These are phyloP conservation scores for Tricholoma bakamatsutake DNA, from an alignment of 768 basidiomycete genomes.

Conservation along the genomic window DNA sequence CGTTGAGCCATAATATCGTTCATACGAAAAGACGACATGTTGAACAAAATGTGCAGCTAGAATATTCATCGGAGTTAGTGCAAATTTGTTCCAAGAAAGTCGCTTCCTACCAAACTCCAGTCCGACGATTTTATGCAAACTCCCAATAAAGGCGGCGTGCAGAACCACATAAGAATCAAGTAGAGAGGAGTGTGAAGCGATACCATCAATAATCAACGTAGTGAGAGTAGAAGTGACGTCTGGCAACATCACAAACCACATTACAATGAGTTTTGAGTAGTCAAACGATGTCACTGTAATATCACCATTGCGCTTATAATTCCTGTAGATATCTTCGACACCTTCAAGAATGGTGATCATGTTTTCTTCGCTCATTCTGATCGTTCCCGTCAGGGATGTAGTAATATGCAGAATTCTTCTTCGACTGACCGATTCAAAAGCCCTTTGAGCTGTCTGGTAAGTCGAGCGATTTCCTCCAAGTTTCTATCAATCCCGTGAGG, in stretches of 20 bases:
- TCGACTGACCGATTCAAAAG: conserved; percentile 69
- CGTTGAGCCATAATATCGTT: conserved; percentile 41
- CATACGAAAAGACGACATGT: conserved; percentile 60
- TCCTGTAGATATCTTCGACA: conserved; percentile 73
- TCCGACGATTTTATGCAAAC: conserved; percentile 75
- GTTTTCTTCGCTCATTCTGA: conserved; percentile 87
- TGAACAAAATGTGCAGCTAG: conserved; percentile 83
- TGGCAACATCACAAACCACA: conserved; percentile 20
- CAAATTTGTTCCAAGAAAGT: neutral
- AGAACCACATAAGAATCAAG: conserved; percentile 88
- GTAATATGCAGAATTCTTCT: neutral
- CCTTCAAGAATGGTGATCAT: conserved; percentile 67
- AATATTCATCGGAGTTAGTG: neutral
- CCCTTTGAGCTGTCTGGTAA: conserved; percentile 78
- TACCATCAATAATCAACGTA: conserved; percentile 68
- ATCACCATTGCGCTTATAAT: conserved; percentile 72
- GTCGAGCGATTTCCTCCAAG: conserved; percentile 43
- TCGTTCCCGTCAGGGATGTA: neutral
- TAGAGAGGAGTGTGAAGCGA: conserved; percentile 73
- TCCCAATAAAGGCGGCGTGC: conserved; percentile 79
- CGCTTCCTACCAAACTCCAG: conserved; percentile 76
- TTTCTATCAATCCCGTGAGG: conserved; percentile 19
- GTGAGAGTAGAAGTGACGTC: conserved; percentile 82
- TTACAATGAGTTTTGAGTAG: neutral
- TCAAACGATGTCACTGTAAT: neutral